Evolutionary conservation across 352 stramenopile genomes (phyloP), one percentile per base, ranked within the genome.

Genomic region (Phytophthora capsici): DNA sequence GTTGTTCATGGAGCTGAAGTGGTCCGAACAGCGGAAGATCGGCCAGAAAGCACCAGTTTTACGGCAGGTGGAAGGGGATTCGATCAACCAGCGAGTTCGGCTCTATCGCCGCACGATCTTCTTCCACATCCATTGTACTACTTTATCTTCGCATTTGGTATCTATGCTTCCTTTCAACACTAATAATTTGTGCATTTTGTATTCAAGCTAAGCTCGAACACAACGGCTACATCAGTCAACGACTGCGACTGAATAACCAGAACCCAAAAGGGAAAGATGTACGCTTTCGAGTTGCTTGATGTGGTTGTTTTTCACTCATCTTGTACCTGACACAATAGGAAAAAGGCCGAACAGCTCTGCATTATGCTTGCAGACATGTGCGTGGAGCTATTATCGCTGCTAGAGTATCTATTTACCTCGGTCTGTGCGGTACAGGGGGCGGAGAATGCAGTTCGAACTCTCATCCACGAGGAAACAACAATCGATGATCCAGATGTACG

Each of bases 261-360:
- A 86, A 94, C 51, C 75, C 82, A 2, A 93, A 92, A 38, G 80
- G 71, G 16, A 90, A 91, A 79, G 82, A 93, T 51, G 86, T 91
- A 61, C 36, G 59, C 19, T 46, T 32, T 6, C 25, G 47, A 20
- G 13, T 19, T 32, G 20, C 45, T 40, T 4, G 37, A 1, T 38
- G 12, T 28, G 19, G 16, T 46, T 20, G 13, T 28, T 22, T 63
- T 16, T 46, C 8, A 9, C 38, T 66, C 13, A 43, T 19, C 1
- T 40, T 1, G 5, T 48, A 16, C 17, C 17, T 50, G 6, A 26
- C 13, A 43, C 14, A 38, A 22, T 49, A 94, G 85, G 85, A 94
- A 71, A 90, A 90, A 61, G 85, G 85, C 2, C 80, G 84, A 28
- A 90, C 78, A 28, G 86, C 82, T 6, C 67, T 92, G 10, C 82